Evolutionary conservation across 1,284 basidiomycete genomes (phyloP), one percentile per base, ranked within the genome.

Genomic region (Moniliophthora roreri): DNA sequence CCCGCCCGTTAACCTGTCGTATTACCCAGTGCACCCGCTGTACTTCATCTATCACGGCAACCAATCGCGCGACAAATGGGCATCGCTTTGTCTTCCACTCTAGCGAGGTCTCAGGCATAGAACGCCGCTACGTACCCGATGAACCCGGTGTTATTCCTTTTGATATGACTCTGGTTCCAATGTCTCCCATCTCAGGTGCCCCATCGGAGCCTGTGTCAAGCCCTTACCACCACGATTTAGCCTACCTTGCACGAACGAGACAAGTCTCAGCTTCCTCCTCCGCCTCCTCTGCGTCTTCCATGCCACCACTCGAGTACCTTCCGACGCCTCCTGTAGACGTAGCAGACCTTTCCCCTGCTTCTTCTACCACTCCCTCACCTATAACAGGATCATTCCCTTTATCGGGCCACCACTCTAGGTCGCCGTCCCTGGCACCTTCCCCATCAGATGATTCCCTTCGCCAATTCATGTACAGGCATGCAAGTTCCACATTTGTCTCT

Each of bases 1-100:
- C n/a, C n/a, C n/a, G n/a, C 36, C 13, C 36, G 16, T 51, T 40
- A 50, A 50, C 57, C 35, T 24, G 50, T 50, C 38, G 26, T 47
- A 21, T 28, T 34, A 2, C 39, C 32, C 60, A 87, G 74, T 91
- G 89, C 66, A 62, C 72, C 16, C 82, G 83, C 40, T 92, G 89
- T 68, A 89, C 85, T 16, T 81, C 82, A n/a, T 85, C 84, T 2
- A 81, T 82, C 51, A 76, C 77, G 46, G 77, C 76, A 3, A 80
- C 78, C 54, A 85, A 85, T 64, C 84, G 83, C 61, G 81, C 78
- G 20, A 89, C 87, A 44, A 94, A 93, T 67, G 90, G 91, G 4
- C 91, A 95, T 66, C 85, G 91, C 21, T 93, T 91, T 64, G 91
- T 95, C 26, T 92, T 94, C 67, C 91, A 93, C 72, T 88, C 89